phyloP scores from a whole-genome alignment of 108 stramenopile species.

The Chaetoceros muelleri region DNA sequence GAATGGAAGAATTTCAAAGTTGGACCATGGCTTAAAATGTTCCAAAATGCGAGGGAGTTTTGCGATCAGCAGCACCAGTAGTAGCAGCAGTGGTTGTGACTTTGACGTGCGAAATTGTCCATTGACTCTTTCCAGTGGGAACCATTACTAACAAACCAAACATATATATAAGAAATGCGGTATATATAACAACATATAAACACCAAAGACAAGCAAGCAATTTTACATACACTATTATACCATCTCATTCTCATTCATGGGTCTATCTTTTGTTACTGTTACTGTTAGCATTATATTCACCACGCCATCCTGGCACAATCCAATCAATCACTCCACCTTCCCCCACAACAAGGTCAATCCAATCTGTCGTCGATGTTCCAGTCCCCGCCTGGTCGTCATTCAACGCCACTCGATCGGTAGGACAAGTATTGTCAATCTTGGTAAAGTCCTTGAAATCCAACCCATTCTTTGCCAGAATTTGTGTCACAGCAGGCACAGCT shows the following conservation, averaged over 20 bases:
- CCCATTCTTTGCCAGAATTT: constrained; percentile 68
- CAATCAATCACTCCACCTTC: constrained; percentile 83
- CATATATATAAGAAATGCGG: no score
- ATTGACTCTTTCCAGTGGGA: no score
- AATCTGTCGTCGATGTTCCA: constrained; percentile 75
- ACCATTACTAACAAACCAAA: no score
- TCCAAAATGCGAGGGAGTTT: constrained; percentile 97
- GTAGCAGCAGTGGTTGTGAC: no score
- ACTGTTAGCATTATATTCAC: constrained; percentile 58
- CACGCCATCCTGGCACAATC: constrained; percentile 82
- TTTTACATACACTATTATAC: no score
- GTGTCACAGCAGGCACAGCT: constrained; percentile 66
- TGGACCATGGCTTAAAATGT: constrained; percentile 98
- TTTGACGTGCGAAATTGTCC: no score
- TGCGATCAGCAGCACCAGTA: no score
- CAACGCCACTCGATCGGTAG: constrained; percentile 33
- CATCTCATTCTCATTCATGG: no score
- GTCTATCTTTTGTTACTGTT: no score
- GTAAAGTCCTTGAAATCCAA: constrained; percentile 61
- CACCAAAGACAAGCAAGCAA: no score
- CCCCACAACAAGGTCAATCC: constrained; percentile 70
- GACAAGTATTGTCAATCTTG: constrained; percentile 67
- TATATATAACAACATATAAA: no score
- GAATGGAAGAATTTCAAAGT: constrained; percentile 76
- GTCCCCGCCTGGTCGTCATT: constrained; percentile 69